Conservation (phyloP, 163 green algal species). For the Chloromonas sp. region DNA sequence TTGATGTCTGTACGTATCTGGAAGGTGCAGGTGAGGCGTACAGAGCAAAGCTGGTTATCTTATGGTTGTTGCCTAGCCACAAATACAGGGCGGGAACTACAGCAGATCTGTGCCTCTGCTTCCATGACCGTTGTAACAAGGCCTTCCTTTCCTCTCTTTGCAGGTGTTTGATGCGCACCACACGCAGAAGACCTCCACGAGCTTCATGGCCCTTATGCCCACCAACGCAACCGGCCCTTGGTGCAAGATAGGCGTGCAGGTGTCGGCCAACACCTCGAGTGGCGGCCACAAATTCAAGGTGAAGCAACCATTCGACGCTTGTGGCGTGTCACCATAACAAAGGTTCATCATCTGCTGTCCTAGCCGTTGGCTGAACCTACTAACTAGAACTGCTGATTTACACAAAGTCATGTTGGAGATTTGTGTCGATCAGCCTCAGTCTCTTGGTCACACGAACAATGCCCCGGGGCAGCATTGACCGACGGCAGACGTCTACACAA, state of each 20-base stretch:
- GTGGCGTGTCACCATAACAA: neutral
- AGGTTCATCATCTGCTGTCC: neutral
- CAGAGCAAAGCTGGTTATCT: too few species aligned
- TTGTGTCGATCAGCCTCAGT: neutral
- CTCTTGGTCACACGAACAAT: neutral
- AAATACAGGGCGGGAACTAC: too few species aligned
- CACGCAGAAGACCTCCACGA: constrained; percentile 10
- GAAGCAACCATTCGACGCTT: neutral
- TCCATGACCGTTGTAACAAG: too few species aligned
- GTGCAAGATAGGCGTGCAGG: neutral
- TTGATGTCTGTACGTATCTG: too few species aligned
- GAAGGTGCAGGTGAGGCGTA: too few species aligned
- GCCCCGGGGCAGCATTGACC: too few species aligned
- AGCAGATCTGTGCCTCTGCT: too few species aligned
- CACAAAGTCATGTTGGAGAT: neutral
- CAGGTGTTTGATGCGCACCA: constrained; percentile 15
- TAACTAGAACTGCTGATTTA: neutral
- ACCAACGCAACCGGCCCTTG: neutral
- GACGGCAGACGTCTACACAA: too few species aligned
- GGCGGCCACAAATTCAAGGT: constrained; percentile 14
- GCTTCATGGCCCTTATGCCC: constrained; percentile 2
- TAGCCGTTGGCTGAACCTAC: neutral
- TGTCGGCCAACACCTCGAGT: neutral
- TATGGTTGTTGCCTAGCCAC: too few species aligned
- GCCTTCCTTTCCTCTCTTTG: neutral